Conservation (phyloP, 805 yeast species). For the Starmera pachycereana region DNA sequence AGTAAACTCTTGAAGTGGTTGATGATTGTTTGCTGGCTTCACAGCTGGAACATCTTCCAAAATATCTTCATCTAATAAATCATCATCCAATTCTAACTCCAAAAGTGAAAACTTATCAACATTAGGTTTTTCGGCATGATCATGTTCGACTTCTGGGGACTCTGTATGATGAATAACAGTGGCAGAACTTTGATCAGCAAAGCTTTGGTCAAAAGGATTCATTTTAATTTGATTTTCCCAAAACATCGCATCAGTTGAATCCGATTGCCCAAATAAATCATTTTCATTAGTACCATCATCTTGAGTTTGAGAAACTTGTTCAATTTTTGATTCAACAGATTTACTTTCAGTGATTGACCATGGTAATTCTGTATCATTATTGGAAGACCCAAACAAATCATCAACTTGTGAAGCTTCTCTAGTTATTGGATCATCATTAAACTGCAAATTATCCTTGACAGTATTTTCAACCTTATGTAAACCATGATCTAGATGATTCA, state of each 20-base stretch:
- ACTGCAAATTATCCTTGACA: too few species aligned
- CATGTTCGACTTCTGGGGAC: not conserved
- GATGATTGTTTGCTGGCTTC: slow-evolving; percentile 1
- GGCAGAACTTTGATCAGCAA: too few species aligned
- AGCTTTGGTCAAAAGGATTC: too few species aligned
- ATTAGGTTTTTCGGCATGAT: slow-evolving; percentile 1
- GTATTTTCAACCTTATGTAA: too few species aligned
- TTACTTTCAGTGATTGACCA: not conserved
- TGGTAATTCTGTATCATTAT: too few species aligned
- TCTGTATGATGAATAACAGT: not conserved
- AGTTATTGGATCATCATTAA: too few species aligned
- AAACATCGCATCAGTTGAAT: not conserved
- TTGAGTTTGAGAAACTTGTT: not conserved
- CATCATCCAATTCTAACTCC: slow-evolving; percentile 2
- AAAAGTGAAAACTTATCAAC: slow-evolving; percentile 8
- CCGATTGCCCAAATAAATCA: not conserved
- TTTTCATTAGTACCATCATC: too few species aligned
- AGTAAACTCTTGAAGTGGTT: slow-evolving; percentile 3
- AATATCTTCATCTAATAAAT: slow-evolving; percentile 5
- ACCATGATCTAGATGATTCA: too few species aligned
- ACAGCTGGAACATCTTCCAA: not conserved
- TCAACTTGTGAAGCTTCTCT: too few species aligned
- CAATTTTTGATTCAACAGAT: not conserved
- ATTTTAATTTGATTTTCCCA: not conserved
- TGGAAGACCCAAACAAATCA: too few species aligned